A percentile compares a stretch with the other conserved stretches of the same genome.
phyloP scores from a whole-genome alignment of 345 rosid genomes.

The Heritiera fomes region DNA sequence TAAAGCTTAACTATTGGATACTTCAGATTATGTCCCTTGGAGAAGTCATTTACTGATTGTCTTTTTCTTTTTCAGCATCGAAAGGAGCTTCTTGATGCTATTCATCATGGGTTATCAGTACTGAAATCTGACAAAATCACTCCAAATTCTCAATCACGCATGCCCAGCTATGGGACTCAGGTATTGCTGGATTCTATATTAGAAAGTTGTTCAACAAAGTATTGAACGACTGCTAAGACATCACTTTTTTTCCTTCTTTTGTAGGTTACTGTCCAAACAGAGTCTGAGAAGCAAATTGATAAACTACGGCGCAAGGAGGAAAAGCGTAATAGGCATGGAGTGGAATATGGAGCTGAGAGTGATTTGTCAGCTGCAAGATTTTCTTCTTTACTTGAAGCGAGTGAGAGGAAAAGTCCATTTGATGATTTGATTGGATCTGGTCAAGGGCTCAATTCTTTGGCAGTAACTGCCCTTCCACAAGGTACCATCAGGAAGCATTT shows the following conservation, averaged over 20 bases:
- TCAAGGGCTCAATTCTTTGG: constrained; percentile 46
- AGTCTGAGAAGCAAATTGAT: constrained; percentile 85
- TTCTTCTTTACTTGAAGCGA: constrained; percentile 88
- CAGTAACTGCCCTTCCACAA: constrained; percentile 83
- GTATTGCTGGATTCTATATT: constrained; percentile 33
- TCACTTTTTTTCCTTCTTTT: constrained; percentile 15
- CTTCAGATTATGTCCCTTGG: neutral
- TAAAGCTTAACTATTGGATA: constrained; percentile 13
- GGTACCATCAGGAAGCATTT: constrained; percentile 82
- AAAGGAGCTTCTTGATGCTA: constrained; percentile 85
- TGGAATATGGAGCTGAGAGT: constrained; percentile 65
- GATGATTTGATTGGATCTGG: constrained; percentile 77
- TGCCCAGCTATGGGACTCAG: constrained; percentile 99
- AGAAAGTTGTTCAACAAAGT: neutral
- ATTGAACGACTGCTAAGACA: neutral
- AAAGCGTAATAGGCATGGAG: constrained; percentile 74
- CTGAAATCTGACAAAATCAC: constrained; percentile 74
- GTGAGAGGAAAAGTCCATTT: constrained; percentile 69
- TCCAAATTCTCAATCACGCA: constrained; percentile 63
- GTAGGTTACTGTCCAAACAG: constrained; percentile 94
- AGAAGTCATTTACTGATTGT: constrained; percentile 6
- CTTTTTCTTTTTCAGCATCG: constrained; percentile 65
- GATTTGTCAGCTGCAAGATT: constrained; percentile 68
- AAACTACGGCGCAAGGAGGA: constrained; percentile 97
- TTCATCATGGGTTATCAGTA: constrained; percentile 67